phyloP scores from a whole-genome alignment of 2,329 filamentous ascomycete genomes.

The Fusarium napiforme region DNA sequence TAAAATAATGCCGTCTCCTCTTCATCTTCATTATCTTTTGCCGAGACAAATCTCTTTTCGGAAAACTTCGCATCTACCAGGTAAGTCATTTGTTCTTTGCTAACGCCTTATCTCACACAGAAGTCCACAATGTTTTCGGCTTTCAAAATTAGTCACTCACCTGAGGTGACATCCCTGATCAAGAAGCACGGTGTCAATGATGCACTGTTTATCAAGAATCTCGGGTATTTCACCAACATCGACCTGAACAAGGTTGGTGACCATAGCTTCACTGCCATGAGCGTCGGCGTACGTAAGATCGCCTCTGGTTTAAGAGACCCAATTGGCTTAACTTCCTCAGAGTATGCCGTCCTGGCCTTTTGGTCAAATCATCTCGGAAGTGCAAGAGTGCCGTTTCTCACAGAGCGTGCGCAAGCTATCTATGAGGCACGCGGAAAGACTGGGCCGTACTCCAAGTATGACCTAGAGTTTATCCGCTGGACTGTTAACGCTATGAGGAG shows the following conservation, averaged over 20 bases:
- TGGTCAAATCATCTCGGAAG: not conserved
- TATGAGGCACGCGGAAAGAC: not conserved
- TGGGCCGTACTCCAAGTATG: rapidly evolving
- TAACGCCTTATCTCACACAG: no score
- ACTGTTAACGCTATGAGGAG: not conserved
- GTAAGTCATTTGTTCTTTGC: not conserved
- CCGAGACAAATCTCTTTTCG: no score
- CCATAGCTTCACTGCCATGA: not conserved
- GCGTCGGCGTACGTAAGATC: not conserved
- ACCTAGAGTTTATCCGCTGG: not conserved
- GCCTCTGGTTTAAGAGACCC: not conserved
- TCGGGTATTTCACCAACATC: not conserved
- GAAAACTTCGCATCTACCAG: rapidly evolving
- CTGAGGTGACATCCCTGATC: not conserved
- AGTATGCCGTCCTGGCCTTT: not conserved
- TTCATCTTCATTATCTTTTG: rapidly evolving
- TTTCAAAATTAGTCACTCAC: not conserved
- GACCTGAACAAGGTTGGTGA: not conserved
- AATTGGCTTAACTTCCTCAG: not conserved
- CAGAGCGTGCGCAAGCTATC: not conserved
- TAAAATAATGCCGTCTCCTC: rapidly evolving
- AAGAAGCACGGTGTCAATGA: not conserved
- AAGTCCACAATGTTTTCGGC: not conserved
- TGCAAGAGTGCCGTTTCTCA: not conserved
- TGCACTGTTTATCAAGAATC: not conserved